These are phyloP conservation scores for Pholiota molesta DNA, from an alignment of 768 basidiomycete species.

Conservation along the genomic window DNA sequence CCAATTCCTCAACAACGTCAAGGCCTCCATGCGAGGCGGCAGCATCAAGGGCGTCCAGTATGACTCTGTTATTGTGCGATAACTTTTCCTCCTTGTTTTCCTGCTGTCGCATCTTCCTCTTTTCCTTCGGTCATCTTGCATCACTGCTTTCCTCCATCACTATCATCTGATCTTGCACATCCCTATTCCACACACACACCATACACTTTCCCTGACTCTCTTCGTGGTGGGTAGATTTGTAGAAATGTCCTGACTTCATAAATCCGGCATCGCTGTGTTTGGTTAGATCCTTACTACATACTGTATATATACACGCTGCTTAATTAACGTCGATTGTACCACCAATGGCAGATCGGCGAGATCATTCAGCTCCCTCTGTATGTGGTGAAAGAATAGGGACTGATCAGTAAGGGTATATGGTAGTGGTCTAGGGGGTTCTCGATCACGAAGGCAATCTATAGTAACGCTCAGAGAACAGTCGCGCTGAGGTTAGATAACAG, in stretches of 20 bases:
- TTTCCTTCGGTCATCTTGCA: slow-evolving; percentile 19
- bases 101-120: slow-evolving; percentile 17
- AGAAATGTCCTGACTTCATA: slow-evolving; percentile 31
- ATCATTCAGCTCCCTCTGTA: slow-evolving; percentile 79
- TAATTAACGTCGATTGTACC: slow-evolving; percentile 27
- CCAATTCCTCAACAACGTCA: slow-evolving; percentile 83
- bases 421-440: slow-evolving; percentile 79
- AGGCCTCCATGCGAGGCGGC: slow-evolving; percentile 82
- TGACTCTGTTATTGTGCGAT: slow-evolving; percentile 67
- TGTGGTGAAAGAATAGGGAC: slow-evolving; percentile 90
- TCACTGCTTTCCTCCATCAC: slow-evolving; percentile 29
- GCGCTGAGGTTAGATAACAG: neutral
- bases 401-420: slow-evolving; percentile 90
- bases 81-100: slow-evolving; percentile 19
- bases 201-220: slow-evolving; percentile 28
- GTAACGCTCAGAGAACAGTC: slow-evolving; percentile 8
- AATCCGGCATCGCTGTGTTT: slow-evolving; percentile 22
- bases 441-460: slow-evolving; percentile 78
- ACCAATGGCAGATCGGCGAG: slow-evolving; percentile 12
- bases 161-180: slow-evolving; percentile 35
- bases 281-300: slow-evolving; percentile 25
- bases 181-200: slow-evolving; percentile 33
- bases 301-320: slow-evolving; percentile 27
- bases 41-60: slow-evolving; percentile 79
- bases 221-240: slow-evolving; percentile 36